Conservation (phyloP, 2,329 filamentous ascomycete species). For the Thelonectria discophora region DNA sequence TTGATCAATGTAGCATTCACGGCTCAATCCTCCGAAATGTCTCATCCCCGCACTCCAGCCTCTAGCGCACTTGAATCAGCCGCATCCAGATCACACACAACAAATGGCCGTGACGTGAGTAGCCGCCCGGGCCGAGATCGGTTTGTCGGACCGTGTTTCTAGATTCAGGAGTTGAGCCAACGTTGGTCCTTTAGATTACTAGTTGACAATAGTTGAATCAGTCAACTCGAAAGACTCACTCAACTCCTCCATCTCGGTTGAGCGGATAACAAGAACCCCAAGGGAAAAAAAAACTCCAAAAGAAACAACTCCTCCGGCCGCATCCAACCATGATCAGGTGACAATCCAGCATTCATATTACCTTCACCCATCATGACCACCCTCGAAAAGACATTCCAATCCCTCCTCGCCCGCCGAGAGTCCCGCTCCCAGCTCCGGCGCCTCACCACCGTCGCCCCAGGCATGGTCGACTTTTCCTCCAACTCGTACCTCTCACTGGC, state of each 20-base stretch:
- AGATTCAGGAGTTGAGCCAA: background rate
- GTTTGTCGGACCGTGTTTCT: background rate
- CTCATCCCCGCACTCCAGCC: background rate
- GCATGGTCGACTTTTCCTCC: constrained; percentile 79
- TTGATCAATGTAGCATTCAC: background rate
- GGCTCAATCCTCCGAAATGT: background rate
- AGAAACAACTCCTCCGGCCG: background rate
- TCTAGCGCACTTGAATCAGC: background rate
- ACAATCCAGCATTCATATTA: background rate
- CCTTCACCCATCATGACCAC: constrained; percentile 16
- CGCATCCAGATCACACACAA: background rate
- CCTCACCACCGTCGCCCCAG: constrained; percentile 68
- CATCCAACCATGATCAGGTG: background rate
- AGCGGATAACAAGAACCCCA: background rate
- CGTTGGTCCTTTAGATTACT: no score
- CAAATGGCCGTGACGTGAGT: background rate
- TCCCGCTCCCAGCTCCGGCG: constrained; percentile 52
- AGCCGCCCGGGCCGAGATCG: constrained; percentile 15
- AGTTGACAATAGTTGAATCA: no score
- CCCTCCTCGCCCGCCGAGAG: constrained; percentile 43
- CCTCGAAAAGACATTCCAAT: constrained; percentile 43
- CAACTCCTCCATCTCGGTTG: background rate
- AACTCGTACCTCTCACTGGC: constrained; percentile 84
- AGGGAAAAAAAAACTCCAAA: background rate
- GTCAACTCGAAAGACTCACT: no score